Percentiles rank a stretch among this genome's conserved stretches.
phyloP scores from a whole-genome alignment of 257 asterid genomes.

The Verbascum thapsus region DNA sequence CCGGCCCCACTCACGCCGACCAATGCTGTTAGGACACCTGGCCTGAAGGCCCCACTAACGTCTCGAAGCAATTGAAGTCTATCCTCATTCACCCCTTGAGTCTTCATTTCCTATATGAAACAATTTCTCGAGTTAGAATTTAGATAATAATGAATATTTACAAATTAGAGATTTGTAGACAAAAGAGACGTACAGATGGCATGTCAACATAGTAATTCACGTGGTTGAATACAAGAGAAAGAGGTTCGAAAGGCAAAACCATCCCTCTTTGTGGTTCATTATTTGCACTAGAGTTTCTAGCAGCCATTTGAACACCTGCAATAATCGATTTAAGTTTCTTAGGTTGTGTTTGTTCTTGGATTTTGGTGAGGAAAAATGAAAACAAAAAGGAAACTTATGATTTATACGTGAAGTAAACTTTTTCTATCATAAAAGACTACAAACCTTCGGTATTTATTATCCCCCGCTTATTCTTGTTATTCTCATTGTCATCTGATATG shows the following conservation, averaged over 20 bases:
- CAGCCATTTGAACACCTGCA: slow-evolving; percentile 50
- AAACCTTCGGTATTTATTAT: slow-evolving; percentile 38
- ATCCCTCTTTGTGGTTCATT: slow-evolving; percentile 47
- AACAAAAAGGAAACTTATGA: no score
- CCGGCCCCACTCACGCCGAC: slow-evolving; percentile 89
- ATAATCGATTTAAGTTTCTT: slow-evolving; percentile 3
- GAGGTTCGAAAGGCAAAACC: slow-evolving; percentile 64
- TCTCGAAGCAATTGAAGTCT: slow-evolving; percentile 60
- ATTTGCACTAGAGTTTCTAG: slow-evolving; percentile 27
- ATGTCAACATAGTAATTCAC: slow-evolving; percentile 62
- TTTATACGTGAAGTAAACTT: no score
- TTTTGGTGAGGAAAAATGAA: no score
- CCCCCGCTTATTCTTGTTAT: slow-evolving; percentile 25
- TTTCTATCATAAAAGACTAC: slow-evolving; percentile 25
- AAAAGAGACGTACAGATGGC: slow-evolving; percentile 55
- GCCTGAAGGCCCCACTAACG: slow-evolving; percentile 75
- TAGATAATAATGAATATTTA: not conserved
- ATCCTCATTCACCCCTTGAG: slow-evolving; percentile 54
- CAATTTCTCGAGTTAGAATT: slow-evolving; percentile 8
- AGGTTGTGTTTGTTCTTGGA: no score
- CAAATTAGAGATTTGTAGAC: not conserved
- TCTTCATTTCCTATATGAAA: slow-evolving; percentile 65
- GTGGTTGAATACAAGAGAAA: slow-evolving; percentile 63
- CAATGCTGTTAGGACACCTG: slow-evolving; percentile 70
- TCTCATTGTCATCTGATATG: slow-evolving; percentile 37